Evolutionary conservation across 177 flowering plant species (phyloP).

Genomic region (Vitis hybrid): DNA sequence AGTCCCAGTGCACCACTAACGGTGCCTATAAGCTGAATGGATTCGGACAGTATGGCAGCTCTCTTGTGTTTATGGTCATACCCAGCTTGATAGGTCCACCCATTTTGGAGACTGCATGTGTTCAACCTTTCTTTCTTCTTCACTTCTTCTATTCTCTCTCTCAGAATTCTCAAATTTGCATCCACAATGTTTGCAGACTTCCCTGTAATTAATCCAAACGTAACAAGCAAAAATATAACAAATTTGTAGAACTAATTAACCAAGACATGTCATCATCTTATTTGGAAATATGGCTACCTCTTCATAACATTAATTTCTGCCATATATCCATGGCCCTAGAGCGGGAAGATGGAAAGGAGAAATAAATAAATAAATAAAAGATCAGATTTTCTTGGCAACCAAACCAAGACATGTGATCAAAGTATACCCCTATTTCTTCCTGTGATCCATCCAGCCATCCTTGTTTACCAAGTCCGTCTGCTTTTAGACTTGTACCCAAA

Average conservation of each 20-base stretch:
- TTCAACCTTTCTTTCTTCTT: constrained; percentile 8
- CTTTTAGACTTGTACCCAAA: too few species aligned
- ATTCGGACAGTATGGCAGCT: not conserved
- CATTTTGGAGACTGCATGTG: not conserved
- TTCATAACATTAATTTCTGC: not conserved
- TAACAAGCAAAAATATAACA: not conserved
- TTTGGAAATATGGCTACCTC: too few species aligned
- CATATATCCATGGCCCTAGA: too few species aligned
- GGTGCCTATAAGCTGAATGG: constrained; percentile 6
- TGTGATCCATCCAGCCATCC: too few species aligned
- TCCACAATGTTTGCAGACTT: constrained; percentile 15
- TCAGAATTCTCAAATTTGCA: constrained; percentile 15
- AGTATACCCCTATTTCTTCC: too few species aligned
- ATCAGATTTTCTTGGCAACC: too few species aligned
- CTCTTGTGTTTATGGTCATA: not conserved
- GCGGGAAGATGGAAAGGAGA: too few species aligned
- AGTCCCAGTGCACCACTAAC: constrained; percentile 9
- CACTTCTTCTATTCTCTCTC: constrained; percentile 17
- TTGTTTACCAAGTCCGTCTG: too few species aligned
- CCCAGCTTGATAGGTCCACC: constrained; percentile 10
- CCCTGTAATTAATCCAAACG: constrained; percentile 1
- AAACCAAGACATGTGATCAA: too few species aligned
- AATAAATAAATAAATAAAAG: too few species aligned
- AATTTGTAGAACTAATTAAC: not conserved
- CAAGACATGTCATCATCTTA: not conserved